phyloP scores from a whole-genome alignment of 2,329 filamentous ascomycete species.

The Claviceps digitariae region DNA sequence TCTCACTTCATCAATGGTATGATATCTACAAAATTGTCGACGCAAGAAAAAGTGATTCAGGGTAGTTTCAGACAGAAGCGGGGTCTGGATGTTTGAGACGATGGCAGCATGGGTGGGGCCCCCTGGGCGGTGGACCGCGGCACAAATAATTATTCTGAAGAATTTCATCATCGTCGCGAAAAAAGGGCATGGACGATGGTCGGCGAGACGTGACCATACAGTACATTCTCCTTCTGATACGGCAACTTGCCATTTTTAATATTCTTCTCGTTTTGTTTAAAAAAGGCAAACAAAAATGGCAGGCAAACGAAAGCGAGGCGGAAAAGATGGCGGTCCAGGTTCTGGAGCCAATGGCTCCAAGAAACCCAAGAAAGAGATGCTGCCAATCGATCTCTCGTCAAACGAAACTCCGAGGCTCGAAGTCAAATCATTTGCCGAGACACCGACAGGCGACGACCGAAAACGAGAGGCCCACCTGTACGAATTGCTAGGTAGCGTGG shows the following conservation, averaged over 20 bases:
- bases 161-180: not conserved
- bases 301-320: slow-evolving; percentile 22
- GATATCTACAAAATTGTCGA: too few species aligned
- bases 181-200: not conserved
- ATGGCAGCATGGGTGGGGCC: not conserved
- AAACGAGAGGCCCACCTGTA: slow-evolving; percentile 47
- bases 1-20: too few species aligned
- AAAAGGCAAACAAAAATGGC: slow-evolving; percentile 14
- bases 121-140: slow-evolving; percentile 1
- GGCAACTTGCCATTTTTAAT: not conserved
- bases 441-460: slow-evolving; percentile 37
- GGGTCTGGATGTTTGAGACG: not conserved
- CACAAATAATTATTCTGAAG: slow-evolving; percentile 2
- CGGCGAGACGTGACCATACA: not conserved
- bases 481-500: slow-evolving; percentile 47
- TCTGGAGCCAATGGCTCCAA: slow-evolving; percentile 12
- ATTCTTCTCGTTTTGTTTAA: too few species aligned
- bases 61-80: not conserved
- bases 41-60: not conserved
- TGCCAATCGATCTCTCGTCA: slow-evolving; percentile 9
- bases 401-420: slow-evolving; percentile 17
- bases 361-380: slow-evolving; percentile 18
- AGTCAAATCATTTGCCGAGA: slow-evolving; percentile 35
- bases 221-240: not conserved
- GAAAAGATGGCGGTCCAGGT: slow-evolving; percentile 17